Percentiles rank a stretch among this genome's conserved stretches.
Evolutionary conservation across 495 filamentous ascomycete species (phyloP).

Genomic region (Xylaria flabelliformis): DNA sequence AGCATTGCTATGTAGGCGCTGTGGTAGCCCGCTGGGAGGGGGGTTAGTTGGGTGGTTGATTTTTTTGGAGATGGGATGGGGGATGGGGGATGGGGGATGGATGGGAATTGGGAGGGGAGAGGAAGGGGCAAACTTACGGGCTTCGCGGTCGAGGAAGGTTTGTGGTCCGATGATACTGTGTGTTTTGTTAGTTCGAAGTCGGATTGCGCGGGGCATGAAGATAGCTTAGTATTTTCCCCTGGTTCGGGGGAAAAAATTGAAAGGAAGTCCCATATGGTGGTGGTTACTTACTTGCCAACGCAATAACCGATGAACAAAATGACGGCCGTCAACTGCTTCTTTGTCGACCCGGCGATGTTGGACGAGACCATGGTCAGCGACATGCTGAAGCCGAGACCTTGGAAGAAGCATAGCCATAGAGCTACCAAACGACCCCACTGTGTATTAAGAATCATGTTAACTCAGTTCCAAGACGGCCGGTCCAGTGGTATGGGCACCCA

Average conservation of each 20-base stretch:
- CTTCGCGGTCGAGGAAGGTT: constrained; percentile 37
- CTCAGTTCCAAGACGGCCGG: neutral
- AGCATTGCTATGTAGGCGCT: constrained; percentile 62
- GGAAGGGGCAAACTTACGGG: constrained; percentile 20
- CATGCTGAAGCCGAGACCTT: constrained; percentile 40
- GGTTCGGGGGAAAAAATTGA: neutral
- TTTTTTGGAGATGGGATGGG: neutral
- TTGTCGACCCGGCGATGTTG: constrained; percentile 43
- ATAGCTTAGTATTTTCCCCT: too few species aligned
- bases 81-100: neutral
- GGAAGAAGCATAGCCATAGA: constrained; percentile 49
- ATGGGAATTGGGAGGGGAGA: neutral
- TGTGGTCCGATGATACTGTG: constrained; percentile 40
- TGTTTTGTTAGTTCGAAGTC: neutral
- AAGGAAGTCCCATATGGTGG: neutral
- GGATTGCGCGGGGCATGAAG: neutral
- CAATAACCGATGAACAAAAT: constrained; percentile 40
- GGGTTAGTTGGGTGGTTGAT: neutral
- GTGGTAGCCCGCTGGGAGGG: constrained; percentile 40
- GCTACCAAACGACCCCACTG: constrained; percentile 31
- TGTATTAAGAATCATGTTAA: neutral
- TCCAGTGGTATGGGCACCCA: neutral
- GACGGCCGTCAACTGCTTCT: constrained; percentile 36
- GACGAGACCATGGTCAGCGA: constrained; percentile 40
- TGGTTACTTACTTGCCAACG: constrained; percentile 38